Percentiles rank a stretch among this genome's conserved stretches.
Conservation (phyloP, 2,329 filamentous ascomycete species). For the Purpureocillium takamizusanense region DNA sequence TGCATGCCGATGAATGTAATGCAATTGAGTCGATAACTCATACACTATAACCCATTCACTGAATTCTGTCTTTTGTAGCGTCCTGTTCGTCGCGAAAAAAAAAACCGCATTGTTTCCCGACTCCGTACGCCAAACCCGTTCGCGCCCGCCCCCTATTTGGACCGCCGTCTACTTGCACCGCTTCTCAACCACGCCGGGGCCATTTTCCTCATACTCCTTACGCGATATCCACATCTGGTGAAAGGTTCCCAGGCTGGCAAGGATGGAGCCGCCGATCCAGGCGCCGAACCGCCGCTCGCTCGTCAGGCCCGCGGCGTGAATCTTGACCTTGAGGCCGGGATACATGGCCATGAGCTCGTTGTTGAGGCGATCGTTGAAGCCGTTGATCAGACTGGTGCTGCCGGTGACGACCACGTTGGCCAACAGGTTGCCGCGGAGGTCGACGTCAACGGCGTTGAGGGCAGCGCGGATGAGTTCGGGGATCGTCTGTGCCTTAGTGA, state of each 20-base stretch:
- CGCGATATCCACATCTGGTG: slow-evolving; percentile 99
- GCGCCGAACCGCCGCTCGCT: slow-evolving; percentile 85
- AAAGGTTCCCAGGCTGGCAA: slow-evolving; percentile 92
- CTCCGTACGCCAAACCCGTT: slow-evolving; percentile 23
- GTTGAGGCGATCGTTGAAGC: slow-evolving; percentile 85
- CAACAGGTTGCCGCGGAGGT: slow-evolving; percentile 74
- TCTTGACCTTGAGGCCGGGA: slow-evolving; percentile 77
- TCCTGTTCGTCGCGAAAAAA: background rate
- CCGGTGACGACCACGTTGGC: slow-evolving; percentile 90
- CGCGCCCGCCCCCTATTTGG: background rate
- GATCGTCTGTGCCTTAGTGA: slow-evolving; percentile 68
- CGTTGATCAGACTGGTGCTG: slow-evolving; percentile 76
- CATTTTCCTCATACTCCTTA: slow-evolving; percentile 97
- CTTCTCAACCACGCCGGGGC: slow-evolving; percentile 85
- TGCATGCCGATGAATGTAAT: background rate
- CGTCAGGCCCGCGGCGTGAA: slow-evolving; percentile 78
- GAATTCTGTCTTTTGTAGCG: background rate
- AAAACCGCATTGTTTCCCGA: slow-evolving; percentile 18
- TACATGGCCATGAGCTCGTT: slow-evolving; percentile 74
- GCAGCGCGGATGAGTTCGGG: slow-evolving; percentile 72
- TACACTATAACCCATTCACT: background rate
- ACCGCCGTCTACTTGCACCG: slow-evolving; percentile 65
- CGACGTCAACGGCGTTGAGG: slow-evolving; percentile 75
- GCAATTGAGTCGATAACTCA: background rate
- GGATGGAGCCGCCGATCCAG: slow-evolving; percentile 94